A percentile compares a stretch with the other conserved stretches of the same genome.
Evolutionary conservation across 495 filamentous ascomycete species (phyloP).

Genomic region (Penicillium soppii): DNA sequence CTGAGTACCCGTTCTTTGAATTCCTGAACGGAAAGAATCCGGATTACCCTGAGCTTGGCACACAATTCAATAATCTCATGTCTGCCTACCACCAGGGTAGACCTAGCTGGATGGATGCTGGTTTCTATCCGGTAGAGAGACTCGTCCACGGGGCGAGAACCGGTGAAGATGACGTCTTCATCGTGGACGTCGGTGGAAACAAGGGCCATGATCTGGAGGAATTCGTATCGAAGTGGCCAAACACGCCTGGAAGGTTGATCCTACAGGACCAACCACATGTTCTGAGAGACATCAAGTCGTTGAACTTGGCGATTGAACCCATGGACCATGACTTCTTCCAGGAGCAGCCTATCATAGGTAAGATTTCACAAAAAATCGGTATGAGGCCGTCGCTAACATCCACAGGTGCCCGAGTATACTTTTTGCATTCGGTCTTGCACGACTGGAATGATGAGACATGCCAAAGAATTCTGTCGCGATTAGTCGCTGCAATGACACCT

Average conservation of each 20-base stretch:
- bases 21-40: slow-evolving; percentile 16
- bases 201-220: slow-evolving; percentile 30
- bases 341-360: slow-evolving; percentile 46
- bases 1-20: not conserved
- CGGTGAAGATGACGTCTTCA: slow-evolving; percentile 16
- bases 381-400: not conserved
- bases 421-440: slow-evolving; percentile 42
- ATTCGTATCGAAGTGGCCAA: slow-evolving; percentile 31
- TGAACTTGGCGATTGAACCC: slow-evolving; percentile 34
- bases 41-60: slow-evolving; percentile 11
- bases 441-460: slow-evolving; percentile 48
- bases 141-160: slow-evolving; percentile 25
- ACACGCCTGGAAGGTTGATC: slow-evolving; percentile 27
- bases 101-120: slow-evolving; percentile 50
- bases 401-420: slow-evolving; percentile 39
- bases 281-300: slow-evolving; percentile 7
- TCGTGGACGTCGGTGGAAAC: slow-evolving; percentile 39
- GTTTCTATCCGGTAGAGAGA: slow-evolving; percentile 43
- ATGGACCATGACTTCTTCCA: slow-evolving; percentile 50
- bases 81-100: slow-evolving; percentile 47
- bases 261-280: slow-evolving; percentile 35
- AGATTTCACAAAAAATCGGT: slow-evolving; percentile 31
- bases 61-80: slow-evolving; percentile 49
- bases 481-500: slow-evolving; percentile 37
- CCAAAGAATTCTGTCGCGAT: slow-evolving; percentile 33